Conservation (phyloP, 805 yeast species). For the Nakazawaea ernobii region DNA sequence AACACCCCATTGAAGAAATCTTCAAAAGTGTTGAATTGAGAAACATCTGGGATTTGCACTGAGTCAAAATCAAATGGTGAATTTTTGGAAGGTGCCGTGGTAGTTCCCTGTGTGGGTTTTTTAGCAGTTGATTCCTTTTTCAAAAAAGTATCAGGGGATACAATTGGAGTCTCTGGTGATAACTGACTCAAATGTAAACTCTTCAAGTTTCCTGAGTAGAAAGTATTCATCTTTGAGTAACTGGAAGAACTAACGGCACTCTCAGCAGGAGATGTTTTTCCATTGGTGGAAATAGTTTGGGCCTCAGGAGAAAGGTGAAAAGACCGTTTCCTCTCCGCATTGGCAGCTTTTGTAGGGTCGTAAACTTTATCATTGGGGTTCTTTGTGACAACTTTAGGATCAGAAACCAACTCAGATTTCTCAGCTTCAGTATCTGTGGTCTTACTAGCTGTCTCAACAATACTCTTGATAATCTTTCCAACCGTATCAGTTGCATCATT, state of each 20-base stretch:
- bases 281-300: not conserved
- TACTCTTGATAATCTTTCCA: conserved; percentile 45
- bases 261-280: conserved; percentile 4
- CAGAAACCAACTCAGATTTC: not conserved
- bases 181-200: conserved; percentile 2
- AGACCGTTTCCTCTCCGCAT: not conserved
- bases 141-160: not conserved
- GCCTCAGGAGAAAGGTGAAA: not conserved
- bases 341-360: conserved; percentile 5
- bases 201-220: conserved; percentile 8
- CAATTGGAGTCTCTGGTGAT: conserved; percentile 1
- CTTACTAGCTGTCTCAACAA: conserved; percentile 39
- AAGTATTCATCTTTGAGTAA: conserved; percentile 3
- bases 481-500: conserved; percentile 59
- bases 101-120: not conserved
- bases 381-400: not conserved
- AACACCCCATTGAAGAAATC: conserved; percentile 50
- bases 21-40: conserved; percentile 46
- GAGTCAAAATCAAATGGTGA: conserved; percentile 12
- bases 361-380: conserved; percentile 9
- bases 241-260: conserved; percentile 4
- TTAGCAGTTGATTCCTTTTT: not conserved
- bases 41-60: conserved; percentile 35
- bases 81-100: conserved; percentile 2
- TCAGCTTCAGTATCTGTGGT: conserved; percentile 10